These are phyloP conservation scores for Tricholoma terreum DNA, from an alignment of 768 basidiomycete species.

Conservation along the genomic window DNA sequence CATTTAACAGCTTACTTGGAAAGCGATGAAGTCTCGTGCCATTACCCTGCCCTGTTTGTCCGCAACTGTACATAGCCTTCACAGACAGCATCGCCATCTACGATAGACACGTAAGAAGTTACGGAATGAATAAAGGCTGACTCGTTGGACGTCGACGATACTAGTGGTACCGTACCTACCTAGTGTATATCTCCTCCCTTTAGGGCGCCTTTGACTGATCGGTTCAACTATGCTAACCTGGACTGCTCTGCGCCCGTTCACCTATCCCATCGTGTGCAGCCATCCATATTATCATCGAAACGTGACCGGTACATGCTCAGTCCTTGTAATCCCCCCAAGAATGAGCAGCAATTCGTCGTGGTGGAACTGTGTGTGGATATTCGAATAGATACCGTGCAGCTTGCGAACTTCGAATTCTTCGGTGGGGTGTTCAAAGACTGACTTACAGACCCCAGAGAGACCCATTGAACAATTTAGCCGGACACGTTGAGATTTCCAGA, in stretches of 20 bases:
- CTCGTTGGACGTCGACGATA: constrained; percentile 17
- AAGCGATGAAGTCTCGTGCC: too few relatives aligned
- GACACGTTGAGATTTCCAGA: too few relatives aligned
- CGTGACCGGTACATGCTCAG: constrained; percentile 97
- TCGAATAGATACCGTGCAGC: constrained; percentile 90
- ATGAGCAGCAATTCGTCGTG: constrained; percentile 73
- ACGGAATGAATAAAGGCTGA: too few relatives aligned
- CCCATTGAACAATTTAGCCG: too few relatives aligned
- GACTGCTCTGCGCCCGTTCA: constrained; percentile 96
- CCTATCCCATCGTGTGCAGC: constrained; percentile 73
- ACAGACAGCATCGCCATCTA: too few relatives aligned
- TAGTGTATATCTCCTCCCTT: constrained; percentile 55
- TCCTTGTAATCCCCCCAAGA: constrained; percentile 65
- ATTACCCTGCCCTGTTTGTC: too few relatives aligned
- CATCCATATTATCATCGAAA: constrained; percentile 84
- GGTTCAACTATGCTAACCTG: constrained; percentile 91
- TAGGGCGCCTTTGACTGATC: constrained; percentile 72
- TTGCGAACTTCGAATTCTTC: constrained; percentile 98
- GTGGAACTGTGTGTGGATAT: constrained; percentile 98
- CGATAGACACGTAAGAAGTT: too few relatives aligned
- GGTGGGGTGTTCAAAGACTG: constrained; percentile 95
- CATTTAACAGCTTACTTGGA: too few relatives aligned
- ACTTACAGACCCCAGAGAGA: too few relatives aligned
- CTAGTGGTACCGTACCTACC: constrained; percentile 18
- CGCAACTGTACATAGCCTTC: too few relatives aligned